A percentile compares a stretch with the other conserved stretches of the same genome.
Evolutionary conservation across 139 green algal genomes (phyloP).

Genomic region (Coccomyxa sp.): DNA sequence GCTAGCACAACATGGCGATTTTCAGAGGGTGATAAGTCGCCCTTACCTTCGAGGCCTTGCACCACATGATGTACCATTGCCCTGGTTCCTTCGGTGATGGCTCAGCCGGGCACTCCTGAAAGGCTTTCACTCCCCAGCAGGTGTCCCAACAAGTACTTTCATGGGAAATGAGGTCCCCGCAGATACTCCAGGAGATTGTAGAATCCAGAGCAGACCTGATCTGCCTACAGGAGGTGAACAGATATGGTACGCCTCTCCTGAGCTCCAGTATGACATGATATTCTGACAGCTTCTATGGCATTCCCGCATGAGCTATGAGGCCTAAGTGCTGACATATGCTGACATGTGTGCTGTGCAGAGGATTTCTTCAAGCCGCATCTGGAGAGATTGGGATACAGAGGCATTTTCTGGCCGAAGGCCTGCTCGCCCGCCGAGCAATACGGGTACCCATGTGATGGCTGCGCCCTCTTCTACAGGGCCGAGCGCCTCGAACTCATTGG

Average conservation of each 20-base stretch:
- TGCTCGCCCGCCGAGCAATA: slow-evolving; percentile 35
- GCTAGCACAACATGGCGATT: slow-evolving; percentile 61
- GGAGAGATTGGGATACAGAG: slow-evolving; percentile 18
- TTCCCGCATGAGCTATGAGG: neutral
- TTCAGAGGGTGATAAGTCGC: slow-evolving; percentile 39
- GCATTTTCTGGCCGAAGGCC: slow-evolving; percentile 36
- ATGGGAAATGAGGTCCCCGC: slow-evolving; percentile 42
- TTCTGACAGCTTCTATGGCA: neutral
- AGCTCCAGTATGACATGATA: neutral
- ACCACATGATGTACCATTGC: neutral
- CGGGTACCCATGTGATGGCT: slow-evolving; percentile 38
- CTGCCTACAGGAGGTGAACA: slow-evolving; percentile 47
- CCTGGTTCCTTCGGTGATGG: neutral
- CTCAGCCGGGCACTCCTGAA: too few species aligned
- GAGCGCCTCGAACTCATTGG: slow-evolving; percentile 25
- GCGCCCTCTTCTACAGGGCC: slow-evolving; percentile 35
- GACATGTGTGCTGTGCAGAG: neutral
- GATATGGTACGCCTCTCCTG: slow-evolving; percentile 19
- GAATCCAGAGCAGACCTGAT: slow-evolving; percentile 9
- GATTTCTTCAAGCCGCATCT: slow-evolving; percentile 22
- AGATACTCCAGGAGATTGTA: slow-evolving; percentile 30
- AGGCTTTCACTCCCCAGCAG: too few species aligned
- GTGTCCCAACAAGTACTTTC: slow-evolving; percentile 12
- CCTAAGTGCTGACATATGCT: neutral
- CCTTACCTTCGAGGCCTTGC: too few species aligned